Evolutionary conservation across 495 filamentous ascomycete species (phyloP), one percentile per base, ranked within the genome.

Genomic region (Daldinia bambusicola): DNA sequence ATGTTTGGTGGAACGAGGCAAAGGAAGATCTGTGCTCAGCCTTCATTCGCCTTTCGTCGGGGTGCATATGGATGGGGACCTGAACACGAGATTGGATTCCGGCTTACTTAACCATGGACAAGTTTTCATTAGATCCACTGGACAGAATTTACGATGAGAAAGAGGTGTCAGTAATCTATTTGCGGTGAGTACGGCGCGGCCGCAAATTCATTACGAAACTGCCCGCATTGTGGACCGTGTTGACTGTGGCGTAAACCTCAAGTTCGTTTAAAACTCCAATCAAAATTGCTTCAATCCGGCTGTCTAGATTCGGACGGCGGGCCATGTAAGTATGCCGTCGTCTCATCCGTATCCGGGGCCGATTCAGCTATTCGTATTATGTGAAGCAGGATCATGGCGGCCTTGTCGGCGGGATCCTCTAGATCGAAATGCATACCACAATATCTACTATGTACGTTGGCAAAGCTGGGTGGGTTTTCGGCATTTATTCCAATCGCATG

Each of bases 121-220:
- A 53, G 9, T 14, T 36, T 52, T 38, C 53, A 55, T 64, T 51
- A 38, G 45, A 53, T 38, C 52, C 58, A 37, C 38, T 58, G 13
- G 56, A 31, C 57, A 4, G n/a, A 13, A 18, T 50, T 52, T 61
- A 61, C 61, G 55, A 63, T 52, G 10, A 20, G 32, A 38, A 55
- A 31, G 50, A 68, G 20, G 53, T 22, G 22, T 37, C 14, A 34
- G 12, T 10, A 37, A 36, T 55, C 18, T 20, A 62, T 68, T 61
- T 45, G 70, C 70, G 61, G 57, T 58, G 51, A 72, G 66, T 64
- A 68, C 70, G 61, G 53, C 37, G 31, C 30, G 14, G 53, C 30
- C 34, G n/a, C 48, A 31, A 52, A 16, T 50, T 30, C 20, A 22
- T 40, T 22, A 2, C 36, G 3, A 22, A 26, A 40, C 34, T 56